These are phyloP conservation scores for Talaromyces sp. DNA, from an alignment of 2,329 filamentous ascomycete genomes.

Conservation along the genomic window DNA sequence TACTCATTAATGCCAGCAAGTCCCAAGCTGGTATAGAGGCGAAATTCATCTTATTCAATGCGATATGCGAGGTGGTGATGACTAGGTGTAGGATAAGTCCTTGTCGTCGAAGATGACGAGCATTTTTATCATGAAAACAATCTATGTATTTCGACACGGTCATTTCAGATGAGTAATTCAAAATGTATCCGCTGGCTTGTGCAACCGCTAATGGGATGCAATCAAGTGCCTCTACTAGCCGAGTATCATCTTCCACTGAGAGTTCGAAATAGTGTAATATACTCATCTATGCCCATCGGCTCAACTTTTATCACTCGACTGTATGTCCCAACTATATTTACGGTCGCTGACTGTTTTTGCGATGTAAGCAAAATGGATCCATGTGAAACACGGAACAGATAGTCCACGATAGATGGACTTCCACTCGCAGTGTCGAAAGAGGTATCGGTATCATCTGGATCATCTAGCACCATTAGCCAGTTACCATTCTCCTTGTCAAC, in stretches of 20 bases:
- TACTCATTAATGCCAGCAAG: constrained; percentile 24
- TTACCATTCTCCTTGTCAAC: constrained; percentile 15
- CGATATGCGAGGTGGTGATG: constrained; percentile 28
- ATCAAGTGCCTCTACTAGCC: constrained; percentile 20
- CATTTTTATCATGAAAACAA: background rate
- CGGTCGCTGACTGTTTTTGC: constrained; percentile 7
- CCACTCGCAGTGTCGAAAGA: no score
- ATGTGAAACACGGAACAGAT: constrained; percentile 15
- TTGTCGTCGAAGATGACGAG: background rate
- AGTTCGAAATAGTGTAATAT: background rate
- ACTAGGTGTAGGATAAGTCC: constrained; percentile 29
- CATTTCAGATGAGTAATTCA: constrained; percentile 4
- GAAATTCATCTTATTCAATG: constrained; percentile 30
- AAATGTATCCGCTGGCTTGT: constrained; percentile 28
- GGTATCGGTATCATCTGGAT: constrained; percentile 19
- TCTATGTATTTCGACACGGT: constrained; percentile 8
- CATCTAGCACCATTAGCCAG: constrained; percentile 24
- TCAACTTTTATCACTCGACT: constrained; percentile 2
- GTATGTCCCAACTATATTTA: constrained; percentile 6
- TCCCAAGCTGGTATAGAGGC: constrained; percentile 17
- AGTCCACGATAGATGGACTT: no score
- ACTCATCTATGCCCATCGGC: background rate
- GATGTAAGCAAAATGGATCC: constrained; percentile 17
- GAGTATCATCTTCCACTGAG: background rate
- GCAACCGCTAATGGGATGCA: constrained; percentile 28